These are phyloP conservation scores for Flaveria linearis DNA, from an alignment of 129 eudicot species.

Conservation along the genomic window DNA sequence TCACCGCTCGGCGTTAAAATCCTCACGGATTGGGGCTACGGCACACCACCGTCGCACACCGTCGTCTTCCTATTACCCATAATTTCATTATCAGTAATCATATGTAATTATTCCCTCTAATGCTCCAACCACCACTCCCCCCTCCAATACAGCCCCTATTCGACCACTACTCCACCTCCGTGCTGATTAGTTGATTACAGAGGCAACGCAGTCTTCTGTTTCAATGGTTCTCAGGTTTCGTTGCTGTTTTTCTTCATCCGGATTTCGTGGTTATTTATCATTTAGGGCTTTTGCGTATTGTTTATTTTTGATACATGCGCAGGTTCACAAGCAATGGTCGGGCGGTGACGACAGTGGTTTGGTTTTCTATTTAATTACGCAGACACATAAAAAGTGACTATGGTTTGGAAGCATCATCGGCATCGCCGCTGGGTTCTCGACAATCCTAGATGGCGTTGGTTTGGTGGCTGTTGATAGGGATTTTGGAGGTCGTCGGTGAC, in stretches of 20 bases:
- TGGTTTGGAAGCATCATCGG: no score
- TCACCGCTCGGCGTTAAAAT: no score
- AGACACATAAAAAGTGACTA: no score
- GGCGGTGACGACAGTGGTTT: no score
- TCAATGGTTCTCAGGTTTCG: background rate
- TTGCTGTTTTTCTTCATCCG: background rate
- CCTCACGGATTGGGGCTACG: no score
- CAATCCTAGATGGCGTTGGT: no score
- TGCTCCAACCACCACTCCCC: slow-evolving; percentile 3
- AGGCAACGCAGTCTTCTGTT: background rate
- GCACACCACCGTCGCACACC: no score
- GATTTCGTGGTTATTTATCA: background rate
- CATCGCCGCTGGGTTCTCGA: no score
- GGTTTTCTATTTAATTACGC: no score
- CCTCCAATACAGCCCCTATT: slow-evolving; percentile 8
- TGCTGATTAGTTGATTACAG: background rate
- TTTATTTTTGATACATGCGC: background rate
- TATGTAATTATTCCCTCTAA: background rate
- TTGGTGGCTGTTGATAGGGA: no score
- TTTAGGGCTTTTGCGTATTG: slow-evolving; percentile 16
- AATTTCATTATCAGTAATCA: background rate
- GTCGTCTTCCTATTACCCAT: background rate
- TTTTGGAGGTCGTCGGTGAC: no score
- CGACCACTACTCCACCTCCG: background rate
- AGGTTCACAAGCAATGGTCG: background rate